Conservation (phyloP, 805 yeast genomes). For the Saccharomycopsis sp. region DNA sequence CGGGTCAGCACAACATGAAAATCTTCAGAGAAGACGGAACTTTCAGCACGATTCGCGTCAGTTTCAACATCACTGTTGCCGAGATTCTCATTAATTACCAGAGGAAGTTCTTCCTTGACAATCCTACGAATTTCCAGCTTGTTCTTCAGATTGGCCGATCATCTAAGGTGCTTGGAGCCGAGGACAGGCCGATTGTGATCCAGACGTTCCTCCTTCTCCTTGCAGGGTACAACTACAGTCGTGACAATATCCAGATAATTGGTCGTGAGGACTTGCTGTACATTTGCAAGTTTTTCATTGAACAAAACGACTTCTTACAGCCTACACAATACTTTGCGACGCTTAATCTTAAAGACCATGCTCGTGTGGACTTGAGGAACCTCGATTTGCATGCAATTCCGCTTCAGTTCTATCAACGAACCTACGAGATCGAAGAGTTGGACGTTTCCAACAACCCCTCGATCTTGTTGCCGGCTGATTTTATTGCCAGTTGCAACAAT, state of each 20-base stretch:
- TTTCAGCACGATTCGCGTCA: conserved; percentile 72
- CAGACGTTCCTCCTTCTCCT: conserved; percentile 66
- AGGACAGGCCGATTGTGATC: conserved; percentile 70
- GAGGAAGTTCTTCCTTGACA: conserved; percentile 68
- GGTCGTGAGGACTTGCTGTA: conserved; percentile 82
- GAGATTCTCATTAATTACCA: conserved; percentile 67
- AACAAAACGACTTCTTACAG: conserved; percentile 53
- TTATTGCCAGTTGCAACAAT: conserved; percentile 66
- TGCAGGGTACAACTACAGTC: conserved; percentile 60
- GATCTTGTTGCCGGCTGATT: conserved; percentile 74
- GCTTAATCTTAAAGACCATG: conserved; percentile 43
- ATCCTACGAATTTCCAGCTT: conserved; percentile 66
- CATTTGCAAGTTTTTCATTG: conserved; percentile 72
- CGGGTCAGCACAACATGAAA: conserved; percentile 47
- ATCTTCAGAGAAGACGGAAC: conserved; percentile 80
- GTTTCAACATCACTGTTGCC: conserved; percentile 68
- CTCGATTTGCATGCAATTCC: conserved; percentile 81
- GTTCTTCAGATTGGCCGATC: conserved; percentile 71
- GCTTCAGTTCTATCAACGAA: conserved; percentile 68
- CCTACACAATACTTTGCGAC: conserved; percentile 60
- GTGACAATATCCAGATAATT: conserved; percentile 73
- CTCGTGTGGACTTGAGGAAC: conserved; percentile 65
- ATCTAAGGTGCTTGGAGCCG: conserved; percentile 55
- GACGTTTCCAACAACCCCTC: conserved; percentile 87
- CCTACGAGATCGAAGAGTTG: conserved; percentile 71